Base-by-base conservation (phyloP, 768 basidiomycete species). In the Hygrocybe coccinea region DNA sequence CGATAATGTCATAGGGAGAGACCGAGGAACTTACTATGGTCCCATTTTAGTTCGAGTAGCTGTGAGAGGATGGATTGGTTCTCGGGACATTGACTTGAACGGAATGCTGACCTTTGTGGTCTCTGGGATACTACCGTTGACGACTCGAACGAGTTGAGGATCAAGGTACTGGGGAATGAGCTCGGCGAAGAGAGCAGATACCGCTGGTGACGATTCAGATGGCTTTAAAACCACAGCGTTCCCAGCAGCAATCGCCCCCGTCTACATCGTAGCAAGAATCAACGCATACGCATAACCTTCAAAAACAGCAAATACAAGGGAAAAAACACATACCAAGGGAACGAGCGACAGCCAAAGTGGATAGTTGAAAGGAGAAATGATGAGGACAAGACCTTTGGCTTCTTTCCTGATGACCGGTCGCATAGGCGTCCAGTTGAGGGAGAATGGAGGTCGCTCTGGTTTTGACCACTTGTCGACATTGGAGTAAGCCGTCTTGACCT, bases 121-220 rank as follows among this genome's bases (percentile, higher is more conserved):
- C 66, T 89, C 87, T 0, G 80, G 69, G 1, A 87, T 64, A 39
- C 72, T 83, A 15, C 89, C 90, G 58, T 87, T 82, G 24, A 91
- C 79, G 33, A 93, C 75, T 11, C 80, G 74, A n/a, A 82, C 76
- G 3, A 87, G 65, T 33, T 82, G 78, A 0, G 73, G 67, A 66
- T 94, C 92, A 56, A 95, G 61, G 62, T 95, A 94, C 63, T 87
- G 82, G 2, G 83, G 83, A 5, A 90, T 38, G 6, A 92, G 78
- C 61, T 89, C 84, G 0, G 84, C 77, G 14, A 91, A 64, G 10
- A 92, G 76, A 9, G 76, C 61, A 41, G 80, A 81, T 3, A 75
- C 71, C 1, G 79, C 76, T 0, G 85, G 81, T 0, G 80, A 72
- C 2, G 81, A 69, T 63, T 94, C 92, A 1, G 91, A 87, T 0